Conservation (phyloP, 1,284 basidiomycete genomes). For the Trichosporon coremiiforme region DNA sequence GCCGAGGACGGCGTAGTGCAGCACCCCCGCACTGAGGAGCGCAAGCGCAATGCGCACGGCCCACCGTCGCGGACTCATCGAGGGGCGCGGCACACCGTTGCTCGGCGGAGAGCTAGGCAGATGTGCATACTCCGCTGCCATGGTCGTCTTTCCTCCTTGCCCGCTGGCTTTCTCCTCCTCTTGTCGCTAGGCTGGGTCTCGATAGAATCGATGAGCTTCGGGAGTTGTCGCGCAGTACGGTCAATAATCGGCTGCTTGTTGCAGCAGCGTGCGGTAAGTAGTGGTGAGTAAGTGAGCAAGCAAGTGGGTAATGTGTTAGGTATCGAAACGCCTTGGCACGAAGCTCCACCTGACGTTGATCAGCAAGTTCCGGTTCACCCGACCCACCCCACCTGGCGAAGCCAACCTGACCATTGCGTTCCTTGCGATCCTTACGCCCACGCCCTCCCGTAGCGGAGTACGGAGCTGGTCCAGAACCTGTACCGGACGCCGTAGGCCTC, state of each 20-base stretch:
- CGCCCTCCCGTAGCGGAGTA: too few species aligned
- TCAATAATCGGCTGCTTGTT: too few species aligned
- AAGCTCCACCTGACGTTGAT: not conserved
- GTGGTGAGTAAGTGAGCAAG: not conserved
- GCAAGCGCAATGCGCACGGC: not conserved
- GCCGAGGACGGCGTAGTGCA: constrained; percentile 13
- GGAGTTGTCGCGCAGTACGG: too few species aligned
- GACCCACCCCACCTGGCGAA: too few species aligned
- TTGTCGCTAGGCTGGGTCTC: too few species aligned
- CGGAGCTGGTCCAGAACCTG: too few species aligned
- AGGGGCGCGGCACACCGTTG: too few species aligned
- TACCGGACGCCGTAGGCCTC: too few species aligned
- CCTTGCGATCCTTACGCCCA: too few species aligned
- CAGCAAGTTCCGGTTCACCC: not conserved
- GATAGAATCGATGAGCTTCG: too few species aligned
- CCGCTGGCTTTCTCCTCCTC: not conserved
- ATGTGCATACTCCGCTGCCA: not conserved
- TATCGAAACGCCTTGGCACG: not conserved
- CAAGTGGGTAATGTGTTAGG: not conserved
- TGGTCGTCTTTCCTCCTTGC: not conserved
- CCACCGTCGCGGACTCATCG: not conserved
- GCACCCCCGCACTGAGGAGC: not conserved
- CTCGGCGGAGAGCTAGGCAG: not conserved
- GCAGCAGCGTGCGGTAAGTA: too few species aligned
- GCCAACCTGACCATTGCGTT: too few species aligned